These are phyloP conservation scores for Phialophora tarda DNA, from an alignment of 2,329 filamentous ascomycete genomes.

Conservation along the genomic window DNA sequence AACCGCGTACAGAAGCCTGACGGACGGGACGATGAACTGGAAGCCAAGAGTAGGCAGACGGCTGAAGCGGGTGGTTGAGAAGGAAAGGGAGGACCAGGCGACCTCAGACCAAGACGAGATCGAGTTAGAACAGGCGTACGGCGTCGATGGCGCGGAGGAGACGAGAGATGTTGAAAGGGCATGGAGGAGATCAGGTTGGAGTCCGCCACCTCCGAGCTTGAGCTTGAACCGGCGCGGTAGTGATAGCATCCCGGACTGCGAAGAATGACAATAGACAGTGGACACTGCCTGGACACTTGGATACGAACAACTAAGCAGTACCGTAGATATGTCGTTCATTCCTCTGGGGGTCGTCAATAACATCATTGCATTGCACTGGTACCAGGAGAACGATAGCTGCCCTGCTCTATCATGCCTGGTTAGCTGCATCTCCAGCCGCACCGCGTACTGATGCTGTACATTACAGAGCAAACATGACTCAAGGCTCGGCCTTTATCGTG, in stretches of 20 bases:
- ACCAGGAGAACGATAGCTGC: neutral
- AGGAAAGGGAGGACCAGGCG: neutral
- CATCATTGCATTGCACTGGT: neutral
- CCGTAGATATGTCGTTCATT: neutral
- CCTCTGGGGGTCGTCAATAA: neutral
- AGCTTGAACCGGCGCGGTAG: neutral
- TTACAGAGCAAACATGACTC: neutral
- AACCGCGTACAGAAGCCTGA: conserved; percentile 26
- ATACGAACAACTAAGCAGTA: neutral
- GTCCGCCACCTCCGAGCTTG: neutral
- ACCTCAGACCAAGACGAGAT: neutral
- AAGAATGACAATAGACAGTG: neutral
- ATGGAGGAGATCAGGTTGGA: neutral
- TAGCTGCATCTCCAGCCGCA: neutral
- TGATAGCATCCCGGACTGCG: neutral
- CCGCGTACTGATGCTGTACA: too few species aligned
- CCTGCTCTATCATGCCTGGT: neutral
- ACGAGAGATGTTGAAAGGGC: neutral
- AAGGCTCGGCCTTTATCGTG: neutral
- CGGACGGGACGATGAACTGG: conserved; percentile 16
- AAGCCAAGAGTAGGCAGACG: conserved; percentile 23
- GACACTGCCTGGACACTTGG: neutral
- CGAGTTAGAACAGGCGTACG: neutral
- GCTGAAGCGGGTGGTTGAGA: conserved; percentile 20
- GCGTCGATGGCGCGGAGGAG: neutral